phyloP scores from a whole-genome alignment of 805 yeast genomes.

The Suhomyces faveliae region DNA sequence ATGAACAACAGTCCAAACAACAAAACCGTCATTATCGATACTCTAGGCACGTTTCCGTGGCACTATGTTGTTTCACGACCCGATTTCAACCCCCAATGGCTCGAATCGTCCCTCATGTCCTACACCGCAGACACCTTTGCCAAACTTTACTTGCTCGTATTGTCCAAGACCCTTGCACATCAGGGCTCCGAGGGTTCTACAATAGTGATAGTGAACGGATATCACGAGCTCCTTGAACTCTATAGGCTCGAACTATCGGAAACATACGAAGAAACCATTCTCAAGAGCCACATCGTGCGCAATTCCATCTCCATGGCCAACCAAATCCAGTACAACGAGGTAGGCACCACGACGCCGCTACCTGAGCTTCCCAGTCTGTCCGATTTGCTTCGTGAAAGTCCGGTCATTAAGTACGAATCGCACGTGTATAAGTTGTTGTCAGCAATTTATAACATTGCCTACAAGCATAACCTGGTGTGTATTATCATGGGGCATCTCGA shows the following conservation, averaged over 20 bases:
- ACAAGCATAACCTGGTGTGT: conserved; percentile 24
- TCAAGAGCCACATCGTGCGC: conserved; percentile 31
- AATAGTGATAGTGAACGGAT: conserved; percentile 27
- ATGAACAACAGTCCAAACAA: conserved; percentile 14
- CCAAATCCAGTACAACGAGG: conserved; percentile 17
- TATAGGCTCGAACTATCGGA: conserved; percentile 34
- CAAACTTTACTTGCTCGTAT: conserved; percentile 21
- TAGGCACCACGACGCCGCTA: conserved; percentile 22
- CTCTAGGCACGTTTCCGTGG: conserved; percentile 31
- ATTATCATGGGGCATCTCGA: conserved; percentile 33
- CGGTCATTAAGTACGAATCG: conserved; percentile 27
- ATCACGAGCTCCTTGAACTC: conserved; percentile 36
- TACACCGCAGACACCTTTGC: conserved; percentile 28
- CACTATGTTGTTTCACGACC: conserved; percentile 20
- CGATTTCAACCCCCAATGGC: conserved; percentile 21
- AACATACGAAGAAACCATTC: conserved; percentile 31
- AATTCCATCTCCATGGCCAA: conserved; percentile 21
- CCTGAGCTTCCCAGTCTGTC: conserved; percentile 31
- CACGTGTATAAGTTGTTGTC: conserved; percentile 30
- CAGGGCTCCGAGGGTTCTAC: conserved; percentile 10
- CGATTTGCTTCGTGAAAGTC: conserved; percentile 28
- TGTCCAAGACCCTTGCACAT: conserved; percentile 10
- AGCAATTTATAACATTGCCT: conserved; percentile 22
- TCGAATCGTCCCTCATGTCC: conserved; percentile 10
- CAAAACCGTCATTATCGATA: conserved; percentile 30